These are phyloP conservation scores for Leccinum imitatum DNA, from an alignment of 768 basidiomycete species.

Conservation along the genomic window DNA sequence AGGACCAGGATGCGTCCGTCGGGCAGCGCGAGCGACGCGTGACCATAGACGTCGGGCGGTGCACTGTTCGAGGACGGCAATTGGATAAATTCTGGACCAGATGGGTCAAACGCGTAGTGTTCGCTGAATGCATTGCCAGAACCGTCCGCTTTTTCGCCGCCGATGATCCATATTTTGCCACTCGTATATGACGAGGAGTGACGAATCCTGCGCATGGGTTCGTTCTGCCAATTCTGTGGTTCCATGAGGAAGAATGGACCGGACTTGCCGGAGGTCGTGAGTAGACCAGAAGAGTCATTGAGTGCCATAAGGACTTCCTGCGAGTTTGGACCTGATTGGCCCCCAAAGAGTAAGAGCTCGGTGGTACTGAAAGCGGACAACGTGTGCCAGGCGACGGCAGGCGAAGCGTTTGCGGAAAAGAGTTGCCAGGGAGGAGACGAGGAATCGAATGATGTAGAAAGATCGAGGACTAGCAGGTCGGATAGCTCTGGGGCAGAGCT, in stretches of 20 bases:
- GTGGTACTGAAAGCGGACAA: constrained; percentile 63
- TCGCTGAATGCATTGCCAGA: constrained; percentile 63
- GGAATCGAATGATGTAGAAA: constrained; percentile 56
- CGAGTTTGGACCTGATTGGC: constrained; percentile 64
- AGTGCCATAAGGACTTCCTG: constrained; percentile 46
- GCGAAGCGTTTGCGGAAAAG: constrained; percentile 49
- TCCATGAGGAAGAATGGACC: constrained; percentile 49
- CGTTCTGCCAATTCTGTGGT: constrained; percentile 51
- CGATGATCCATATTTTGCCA: constrained; percentile 67
- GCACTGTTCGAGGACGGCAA: constrained; percentile 50
- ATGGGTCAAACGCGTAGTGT: constrained; percentile 61
- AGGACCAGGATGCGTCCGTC: constrained; percentile 72
- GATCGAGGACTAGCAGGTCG: constrained; percentile 69
- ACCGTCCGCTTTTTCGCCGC: constrained; percentile 81
- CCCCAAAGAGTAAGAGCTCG: constrained; percentile 68
- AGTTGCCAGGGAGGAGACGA: constrained; percentile 69
- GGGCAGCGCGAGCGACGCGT: constrained; percentile 63
- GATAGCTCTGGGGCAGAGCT: constrained; percentile 69
- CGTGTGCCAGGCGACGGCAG: constrained; percentile 77
- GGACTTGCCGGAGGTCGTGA: constrained; percentile 43
- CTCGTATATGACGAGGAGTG: constrained; percentile 58
- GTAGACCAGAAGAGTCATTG: constrained; percentile 62
- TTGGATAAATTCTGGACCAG: constrained; percentile 47
- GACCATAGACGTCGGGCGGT: constrained; percentile 72
- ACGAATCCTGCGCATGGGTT: constrained; percentile 77